Evolutionary conservation across 164 flowering plant species (phyloP), one percentile per base, ranked within the genome.

Genomic region (Annona squamosa): DNA sequence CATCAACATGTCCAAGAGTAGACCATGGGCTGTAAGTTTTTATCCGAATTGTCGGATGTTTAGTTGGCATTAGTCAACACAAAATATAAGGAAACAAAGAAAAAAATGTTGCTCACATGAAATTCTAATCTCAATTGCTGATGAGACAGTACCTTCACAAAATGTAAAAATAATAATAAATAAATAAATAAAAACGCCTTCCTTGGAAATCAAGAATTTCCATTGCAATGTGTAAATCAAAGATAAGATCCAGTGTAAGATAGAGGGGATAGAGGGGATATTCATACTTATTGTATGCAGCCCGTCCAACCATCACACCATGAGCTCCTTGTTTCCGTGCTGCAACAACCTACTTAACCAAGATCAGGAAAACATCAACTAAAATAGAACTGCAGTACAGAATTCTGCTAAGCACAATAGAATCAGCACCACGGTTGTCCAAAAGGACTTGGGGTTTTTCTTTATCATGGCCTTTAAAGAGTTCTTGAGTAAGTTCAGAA

Each of bases 261-360:
- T 70, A 57, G 17, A 52, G 2, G 3, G 61, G 52, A 57, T 70
- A 57, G 17, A 52, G 2, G 3, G 61, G 52, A 4, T 18, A 5
- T 56, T 63, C 91, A 71, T 86, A 95, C 99, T 91, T 87, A 37
- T 86, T 71, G 77, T 89, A 95, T 42, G 98, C 97, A 73, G 99
- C 97, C 75, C 99, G 98, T 57, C 99, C 99, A 78, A 95, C 81
- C 99, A 95, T 95, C 72, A 95, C 99, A n/a, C 97, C 94, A 81
- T 93, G 94, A 77, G 98, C 97, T 75, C 98, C 99, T 79, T 82
- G 82, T 12, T n/a, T 78, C 70, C 77, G 75, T 68, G 94, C 98
- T 45, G 90, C 87, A 79, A 87, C 83, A 68, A 89, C 97, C 99
- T 93, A 71, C 45, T 66, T 73, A 70, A 46, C 41, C 37, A 26